Conservation (phyloP, 2,329 filamentous ascomycete genomes). For the Beauveria brongniartii region DNA sequence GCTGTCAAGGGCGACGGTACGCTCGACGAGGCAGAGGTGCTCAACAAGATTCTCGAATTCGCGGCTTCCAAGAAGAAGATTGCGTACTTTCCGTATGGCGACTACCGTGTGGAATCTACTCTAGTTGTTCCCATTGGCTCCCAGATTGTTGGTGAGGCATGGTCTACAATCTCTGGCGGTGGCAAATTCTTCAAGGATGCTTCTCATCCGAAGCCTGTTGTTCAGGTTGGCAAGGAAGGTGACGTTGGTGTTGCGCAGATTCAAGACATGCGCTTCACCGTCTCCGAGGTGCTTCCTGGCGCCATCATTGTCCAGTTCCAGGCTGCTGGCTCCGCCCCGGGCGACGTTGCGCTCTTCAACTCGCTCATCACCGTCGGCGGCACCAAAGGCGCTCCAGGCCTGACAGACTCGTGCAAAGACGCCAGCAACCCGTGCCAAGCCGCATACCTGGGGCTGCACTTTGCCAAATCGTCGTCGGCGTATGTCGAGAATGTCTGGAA, state of each 20-base stretch:
- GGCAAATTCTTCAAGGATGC: constrained; percentile 35
- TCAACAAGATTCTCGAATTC: constrained; percentile 30
- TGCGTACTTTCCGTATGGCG: constrained; percentile 23
- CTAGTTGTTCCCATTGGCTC: constrained; percentile 29
- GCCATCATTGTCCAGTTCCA: constrained; percentile 39
- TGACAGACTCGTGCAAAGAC: constrained; percentile 29
- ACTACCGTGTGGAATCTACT: constrained; percentile 21
- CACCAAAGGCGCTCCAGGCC: constrained; percentile 27
- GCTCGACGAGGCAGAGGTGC: constrained; percentile 27
- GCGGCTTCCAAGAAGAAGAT: constrained; percentile 25
- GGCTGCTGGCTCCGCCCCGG: constrained; percentile 34
- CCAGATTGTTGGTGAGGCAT: constrained; percentile 47
- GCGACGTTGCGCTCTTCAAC: constrained; percentile 44
- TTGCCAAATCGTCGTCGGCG: constrained; percentile 23
- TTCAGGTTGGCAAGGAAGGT: constrained; percentile 21
- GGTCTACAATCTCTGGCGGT: constrained; percentile 40
- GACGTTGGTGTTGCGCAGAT: constrained; percentile 42
- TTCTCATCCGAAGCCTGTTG: constrained; percentile 37
- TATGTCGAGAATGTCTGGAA: constrained; percentile 22
- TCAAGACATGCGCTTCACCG: constrained; percentile 44
- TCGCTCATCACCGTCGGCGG: constrained; percentile 39
- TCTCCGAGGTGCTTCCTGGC: constrained; percentile 34
- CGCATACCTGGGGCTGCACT: constrained; percentile 40
- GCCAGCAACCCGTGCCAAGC: constrained; percentile 33
- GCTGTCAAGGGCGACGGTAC: constrained; percentile 30